Evolutionary conservation across 345 rosid genomes (phyloP).

Genomic region (Acer campestre): DNA sequence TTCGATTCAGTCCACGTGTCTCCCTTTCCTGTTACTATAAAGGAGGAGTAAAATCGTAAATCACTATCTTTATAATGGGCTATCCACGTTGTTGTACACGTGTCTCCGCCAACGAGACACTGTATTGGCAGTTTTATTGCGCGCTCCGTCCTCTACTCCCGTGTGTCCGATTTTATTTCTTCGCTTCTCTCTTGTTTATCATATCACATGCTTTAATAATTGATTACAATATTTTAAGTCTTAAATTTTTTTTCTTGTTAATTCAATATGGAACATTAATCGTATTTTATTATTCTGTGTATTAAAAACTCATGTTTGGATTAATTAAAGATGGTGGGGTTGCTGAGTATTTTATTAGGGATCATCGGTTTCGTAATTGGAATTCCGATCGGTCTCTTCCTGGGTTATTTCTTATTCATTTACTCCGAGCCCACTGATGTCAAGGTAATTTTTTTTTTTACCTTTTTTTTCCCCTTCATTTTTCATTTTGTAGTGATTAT

Average conservation of each 20-base stretch:
- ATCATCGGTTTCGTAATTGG: constrained; percentile 45
- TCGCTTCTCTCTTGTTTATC: no score
- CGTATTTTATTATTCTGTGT: background rate
- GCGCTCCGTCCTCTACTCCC: background rate
- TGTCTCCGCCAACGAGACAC: constrained; percentile 14
- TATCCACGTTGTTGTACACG: background rate
- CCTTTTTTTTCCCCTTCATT: background rate
- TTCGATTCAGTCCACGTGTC: no score
- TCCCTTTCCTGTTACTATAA: no score
- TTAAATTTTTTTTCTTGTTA: no score
- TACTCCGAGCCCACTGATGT: constrained; percentile 26
- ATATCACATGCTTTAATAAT: no score
- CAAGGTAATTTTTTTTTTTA: constrained; percentile 22
- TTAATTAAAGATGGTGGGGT: constrained; percentile 31
- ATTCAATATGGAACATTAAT: background rate
- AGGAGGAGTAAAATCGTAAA: no score
- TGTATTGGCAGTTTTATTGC: constrained; percentile 21
- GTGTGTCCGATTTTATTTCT: constrained; percentile 9
- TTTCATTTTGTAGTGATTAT: background rate
- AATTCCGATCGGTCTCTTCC: constrained; percentile 36
- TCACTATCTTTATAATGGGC: no score
- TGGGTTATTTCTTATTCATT: constrained; percentile 43
- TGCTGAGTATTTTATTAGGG: constrained; percentile 36
- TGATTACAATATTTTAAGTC: no score
- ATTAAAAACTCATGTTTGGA: background rate